Conservation (phyloP, 345 rosid genomes). For the Clarkia xantiana region DNA sequence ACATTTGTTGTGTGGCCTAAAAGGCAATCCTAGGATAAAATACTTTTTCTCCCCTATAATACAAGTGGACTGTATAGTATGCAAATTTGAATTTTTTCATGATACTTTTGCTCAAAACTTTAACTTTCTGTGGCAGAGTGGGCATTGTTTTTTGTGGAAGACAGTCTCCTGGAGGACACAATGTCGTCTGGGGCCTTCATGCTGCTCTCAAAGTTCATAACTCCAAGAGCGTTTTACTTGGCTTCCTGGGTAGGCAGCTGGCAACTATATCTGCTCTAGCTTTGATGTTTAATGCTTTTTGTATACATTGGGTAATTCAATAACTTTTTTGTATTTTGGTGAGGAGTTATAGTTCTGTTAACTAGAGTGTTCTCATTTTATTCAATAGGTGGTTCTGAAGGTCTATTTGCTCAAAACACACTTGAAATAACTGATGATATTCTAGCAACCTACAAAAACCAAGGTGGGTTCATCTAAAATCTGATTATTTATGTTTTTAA, state of each 20-base stretch:
- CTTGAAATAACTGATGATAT: slow-evolving; percentile 70
- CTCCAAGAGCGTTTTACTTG: slow-evolving; percentile 52
- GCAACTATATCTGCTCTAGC: slow-evolving; percentile 1
- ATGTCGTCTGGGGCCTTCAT: slow-evolving; percentile 88
- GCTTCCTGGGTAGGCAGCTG: slow-evolving; percentile 61
- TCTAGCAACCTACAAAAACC: slow-evolving; percentile 84
- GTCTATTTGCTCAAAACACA: slow-evolving; percentile 87
- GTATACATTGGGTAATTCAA: too few relatives aligned
- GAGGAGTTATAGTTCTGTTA: not conserved
- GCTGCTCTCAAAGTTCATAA: slow-evolving; percentile 76
- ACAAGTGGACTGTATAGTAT: too few relatives aligned
- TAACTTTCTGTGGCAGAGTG: slow-evolving; percentile 32
- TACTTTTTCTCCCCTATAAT: too few relatives aligned
- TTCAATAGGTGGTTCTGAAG: slow-evolving; percentile 84
- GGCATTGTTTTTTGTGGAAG: slow-evolving; percentile 92
- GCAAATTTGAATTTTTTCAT: too few relatives aligned
- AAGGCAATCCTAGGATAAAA: too few relatives aligned
- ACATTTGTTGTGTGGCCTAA: too few relatives aligned
- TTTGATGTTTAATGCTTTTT: not conserved
- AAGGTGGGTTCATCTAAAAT: slow-evolving; percentile 34
- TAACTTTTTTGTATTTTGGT: too few relatives aligned
- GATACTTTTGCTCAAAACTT: too few relatives aligned
- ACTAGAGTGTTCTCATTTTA: not conserved
- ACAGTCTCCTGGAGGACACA: slow-evolving; percentile 98
- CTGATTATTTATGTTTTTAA: slow-evolving; percentile 1